Base-by-base conservation (phyloP, 495 filamentous ascomycete genomes). In the Beverwykella pulmonaria region DNA sequence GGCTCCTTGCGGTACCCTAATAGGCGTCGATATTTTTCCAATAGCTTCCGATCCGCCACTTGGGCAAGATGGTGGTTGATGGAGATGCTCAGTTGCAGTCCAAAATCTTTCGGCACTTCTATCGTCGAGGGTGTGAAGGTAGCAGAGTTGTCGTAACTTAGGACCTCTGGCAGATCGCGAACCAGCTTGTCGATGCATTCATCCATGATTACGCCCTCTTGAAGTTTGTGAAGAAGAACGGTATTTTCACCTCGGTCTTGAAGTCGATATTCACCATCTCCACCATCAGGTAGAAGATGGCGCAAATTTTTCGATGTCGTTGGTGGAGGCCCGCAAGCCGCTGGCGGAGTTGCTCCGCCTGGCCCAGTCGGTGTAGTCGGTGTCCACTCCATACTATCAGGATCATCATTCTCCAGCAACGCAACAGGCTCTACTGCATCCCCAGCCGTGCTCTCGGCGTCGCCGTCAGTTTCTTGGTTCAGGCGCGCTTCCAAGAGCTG, bases 61-160 rank as follows among this genome's bases (percentile, higher is more conserved):
- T 73, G 63, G 10, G 70, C 64, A 15, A 73, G 57, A 41, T 74
- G 72, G 48, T 71, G 69, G 52, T 71, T 71, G 54, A 71, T 71
- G 5, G 65, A 65, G 39, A 71, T 68, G 46, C 65, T 68, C 49
- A 74, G 52, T 41, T 72, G 70, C 53, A 74, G 59, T 7, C 64
- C 65, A 55, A 73, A 74, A 25, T 71, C 72, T 52, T 63, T 72
- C 0, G 70, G 70, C 0, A 72, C 66, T 30, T 72, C 70, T n/a
- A 72, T 67, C 23, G 65, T 71, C 14, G 62, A 69, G 8, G 70
- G 70, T 7, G 61, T 72, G 49, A 71, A 71, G 14, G 61, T 63
- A 0, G 57, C 44, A 14, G 70, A 62, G 22, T 68, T 60, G 20
- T 72, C 65, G 36, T 72, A 67, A 34, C 39, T 69, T 8, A 71